Conservation (phyloP, 192 early-diverging fungal species). For the Obelidium mucronatum region DNA sequence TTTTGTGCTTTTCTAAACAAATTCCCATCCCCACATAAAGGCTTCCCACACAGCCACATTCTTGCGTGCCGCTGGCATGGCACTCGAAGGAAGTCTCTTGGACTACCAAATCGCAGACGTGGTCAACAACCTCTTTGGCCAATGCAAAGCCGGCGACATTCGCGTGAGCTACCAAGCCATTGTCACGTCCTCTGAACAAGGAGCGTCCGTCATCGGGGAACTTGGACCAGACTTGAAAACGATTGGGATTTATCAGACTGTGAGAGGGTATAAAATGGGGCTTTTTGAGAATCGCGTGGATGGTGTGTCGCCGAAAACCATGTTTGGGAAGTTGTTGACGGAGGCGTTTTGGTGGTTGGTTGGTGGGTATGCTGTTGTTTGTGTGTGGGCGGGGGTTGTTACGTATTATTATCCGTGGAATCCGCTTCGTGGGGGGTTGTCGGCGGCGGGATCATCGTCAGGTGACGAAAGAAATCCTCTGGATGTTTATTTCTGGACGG, state of each 20-base stretch:
- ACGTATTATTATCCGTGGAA: constrained; percentile 26
- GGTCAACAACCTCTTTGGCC: constrained; percentile 28
- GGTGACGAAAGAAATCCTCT: not conserved
- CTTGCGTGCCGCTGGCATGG: constrained; percentile 29
- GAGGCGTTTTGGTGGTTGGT: constrained; percentile 18
- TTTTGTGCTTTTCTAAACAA: no score
- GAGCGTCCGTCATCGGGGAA: constrained; percentile 36
- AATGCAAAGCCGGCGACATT: constrained; percentile 35
- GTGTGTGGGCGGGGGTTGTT: constrained; percentile 16
- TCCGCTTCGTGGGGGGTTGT: not conserved
- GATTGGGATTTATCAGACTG: constrained; percentile 27
- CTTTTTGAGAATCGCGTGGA: constrained; percentile 18
- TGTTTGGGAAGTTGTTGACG: constrained; percentile 18
- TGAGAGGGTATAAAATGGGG: constrained; percentile 15
- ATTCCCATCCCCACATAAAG: no score
- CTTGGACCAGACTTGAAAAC: not conserved
- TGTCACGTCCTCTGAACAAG: not conserved
- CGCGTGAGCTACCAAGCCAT: constrained; percentile 32
- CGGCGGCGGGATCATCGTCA: no score
- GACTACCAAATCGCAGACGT: constrained; percentile 42
- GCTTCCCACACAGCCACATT: constrained; percentile 14
- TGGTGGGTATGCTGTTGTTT: not conserved
- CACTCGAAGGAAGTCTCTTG: constrained; percentile 32
- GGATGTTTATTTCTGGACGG: constrained; percentile 20
- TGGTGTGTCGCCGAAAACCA: not conserved